A percentile compares a stretch with the other conserved stretches of the same genome.
These are phyloP conservation scores for Phaeodactylum tricornutum DNA, from an alignment of 108 stramenopile genomes.

Conservation along the genomic window DNA sequence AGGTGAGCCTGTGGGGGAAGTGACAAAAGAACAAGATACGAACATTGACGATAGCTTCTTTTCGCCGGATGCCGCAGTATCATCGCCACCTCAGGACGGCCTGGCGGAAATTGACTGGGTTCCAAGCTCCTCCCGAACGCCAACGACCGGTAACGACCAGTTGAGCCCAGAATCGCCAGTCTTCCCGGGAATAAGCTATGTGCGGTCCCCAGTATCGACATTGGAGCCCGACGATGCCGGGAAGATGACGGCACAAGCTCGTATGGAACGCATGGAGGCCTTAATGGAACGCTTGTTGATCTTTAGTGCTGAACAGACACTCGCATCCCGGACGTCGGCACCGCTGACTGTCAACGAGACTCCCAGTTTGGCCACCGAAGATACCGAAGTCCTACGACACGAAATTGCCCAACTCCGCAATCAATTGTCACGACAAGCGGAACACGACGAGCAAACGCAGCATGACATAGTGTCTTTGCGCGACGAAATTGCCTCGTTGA, in stretches of 20 bases:
- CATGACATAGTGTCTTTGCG: too few species aligned
- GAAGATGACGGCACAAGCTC: neutral
- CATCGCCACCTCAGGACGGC: neutral
- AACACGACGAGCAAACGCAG: too few species aligned
- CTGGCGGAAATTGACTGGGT: neutral
- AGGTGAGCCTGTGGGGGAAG: too few species aligned
- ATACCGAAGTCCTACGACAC: constrained; percentile 17
- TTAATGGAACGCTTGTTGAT: constrained; percentile 31
- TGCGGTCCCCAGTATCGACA: neutral
- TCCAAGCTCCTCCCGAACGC: neutral
- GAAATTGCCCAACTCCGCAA: constrained; percentile 20
- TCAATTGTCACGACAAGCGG: too few species aligned
- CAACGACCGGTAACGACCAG: neutral
- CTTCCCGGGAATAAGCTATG: neutral
- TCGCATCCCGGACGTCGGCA: too few species aligned
- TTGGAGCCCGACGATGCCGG: too few species aligned
- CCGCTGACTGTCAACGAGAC: neutral
- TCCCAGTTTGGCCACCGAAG: too few species aligned
- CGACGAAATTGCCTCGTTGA: constrained; percentile 1
- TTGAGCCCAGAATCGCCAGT: neutral
- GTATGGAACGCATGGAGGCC: constrained; percentile 27
- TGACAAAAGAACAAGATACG: too few species aligned
- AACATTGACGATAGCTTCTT: too few species aligned
- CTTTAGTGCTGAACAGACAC: constrained; percentile 14
- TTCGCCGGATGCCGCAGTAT: neutral